Base-by-base conservation (phyloP, 495 filamentous ascomycete genomes). In the Penicillium mononematosum region DNA sequence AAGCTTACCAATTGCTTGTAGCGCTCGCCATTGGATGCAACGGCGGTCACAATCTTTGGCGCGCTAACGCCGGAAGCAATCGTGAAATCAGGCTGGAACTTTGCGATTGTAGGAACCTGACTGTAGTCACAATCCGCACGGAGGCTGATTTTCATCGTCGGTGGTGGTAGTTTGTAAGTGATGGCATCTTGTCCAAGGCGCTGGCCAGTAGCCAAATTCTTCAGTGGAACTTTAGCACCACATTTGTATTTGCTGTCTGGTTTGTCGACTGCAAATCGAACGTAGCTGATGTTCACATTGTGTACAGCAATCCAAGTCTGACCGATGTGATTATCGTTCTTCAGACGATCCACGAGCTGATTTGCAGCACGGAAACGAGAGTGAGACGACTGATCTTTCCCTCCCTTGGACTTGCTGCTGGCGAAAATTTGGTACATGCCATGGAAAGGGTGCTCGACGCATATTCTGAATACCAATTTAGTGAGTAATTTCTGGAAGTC, bases 351-450 rank as follows among this genome's bases (percentile, higher is more conserved):
- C 5, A 83, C 80, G 51, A 97, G 77, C 38, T 79, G 81, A 12
- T 75, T 79, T 10, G 91, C 91, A 27, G 92, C 91, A 49, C 74
- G 73, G 60, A 85, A 82, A 48, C 95, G 84, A 22, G 88, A 88
- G 39, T 85, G 67, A 20, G 89, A 87, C 6, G 85, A 77, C 29
- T 87, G 82, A 55, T 97, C 93, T 61, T 88, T 84, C 32, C 82
- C 75, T 36, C 78, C 75, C 61, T 80, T 83, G 17, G 82, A 84
- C 63, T 83, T 91, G 53, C 80, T 85, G 34, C 87, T 85, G 8
- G 91, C 86, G 74, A 91, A 95, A 20, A 99, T 91, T 51, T 97
- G 92, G 66, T 97, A 93, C 85, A 96, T 92, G 41, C 89, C 90
- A 64, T 99, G 94, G 70, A 91, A 95, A 1, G 94, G 94, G 70